Conservation (phyloP, 2,329 filamentous ascomycete species). For the Phialophora tarda region DNA sequence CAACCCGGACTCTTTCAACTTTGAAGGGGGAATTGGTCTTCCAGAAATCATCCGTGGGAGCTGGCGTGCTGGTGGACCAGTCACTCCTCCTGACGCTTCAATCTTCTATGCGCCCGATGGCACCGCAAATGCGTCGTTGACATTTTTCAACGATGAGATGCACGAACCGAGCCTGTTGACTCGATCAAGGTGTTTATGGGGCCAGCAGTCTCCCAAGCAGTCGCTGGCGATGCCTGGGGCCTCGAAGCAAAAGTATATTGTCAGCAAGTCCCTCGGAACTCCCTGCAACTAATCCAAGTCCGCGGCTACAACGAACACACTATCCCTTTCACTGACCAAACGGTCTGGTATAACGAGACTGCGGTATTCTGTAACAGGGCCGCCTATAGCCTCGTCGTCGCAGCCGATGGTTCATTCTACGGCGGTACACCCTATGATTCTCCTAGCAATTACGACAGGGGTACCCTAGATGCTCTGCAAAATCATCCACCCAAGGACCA, state of each 20-base stretch:
- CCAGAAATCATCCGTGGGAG: background rate
- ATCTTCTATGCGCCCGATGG: slow-evolving; percentile 2
- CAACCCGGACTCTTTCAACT: background rate
- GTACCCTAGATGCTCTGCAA: background rate
- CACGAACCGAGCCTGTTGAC: background rate
- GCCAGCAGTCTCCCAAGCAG: background rate
- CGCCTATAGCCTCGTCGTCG: background rate
- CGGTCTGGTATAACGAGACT: background rate
- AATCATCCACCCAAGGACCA: background rate
- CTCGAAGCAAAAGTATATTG: background rate
- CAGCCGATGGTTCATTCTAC: background rate
- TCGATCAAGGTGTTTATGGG: background rate
- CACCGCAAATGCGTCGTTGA: background rate
- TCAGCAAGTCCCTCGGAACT: background rate
- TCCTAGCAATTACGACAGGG: background rate
- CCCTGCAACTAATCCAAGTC: background rate
- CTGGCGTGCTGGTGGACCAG: background rate
- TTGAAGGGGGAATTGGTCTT: background rate
- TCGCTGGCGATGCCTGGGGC: background rate
- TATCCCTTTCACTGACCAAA: background rate
- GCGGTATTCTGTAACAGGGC: background rate
- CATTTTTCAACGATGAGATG: background rate
- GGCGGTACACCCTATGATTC: background rate
- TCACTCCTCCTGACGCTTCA: background rate
- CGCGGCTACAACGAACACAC: background rate